These are phyloP conservation scores for Linnemannia zychae DNA, from an alignment of 192 early-diverging fungal species.

Conservation along the genomic window DNA sequence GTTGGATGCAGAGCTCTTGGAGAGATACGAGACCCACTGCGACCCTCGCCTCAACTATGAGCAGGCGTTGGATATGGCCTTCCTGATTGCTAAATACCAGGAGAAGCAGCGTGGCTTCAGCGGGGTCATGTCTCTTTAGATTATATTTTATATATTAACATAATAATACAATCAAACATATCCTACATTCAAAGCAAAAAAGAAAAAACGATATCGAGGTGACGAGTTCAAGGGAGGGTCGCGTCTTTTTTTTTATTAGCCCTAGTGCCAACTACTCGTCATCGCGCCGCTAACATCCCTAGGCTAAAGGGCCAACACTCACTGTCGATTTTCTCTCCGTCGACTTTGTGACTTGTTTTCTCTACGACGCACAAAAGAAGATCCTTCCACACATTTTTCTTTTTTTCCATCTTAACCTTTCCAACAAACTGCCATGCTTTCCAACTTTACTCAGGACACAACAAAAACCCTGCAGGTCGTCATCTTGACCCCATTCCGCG, in stretches of 20 bases:
- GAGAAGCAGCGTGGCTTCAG: conserved; percentile 64
- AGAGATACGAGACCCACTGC: conserved; percentile 97
- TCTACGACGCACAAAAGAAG: too few species aligned
- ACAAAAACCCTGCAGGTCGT: conserved; percentile 23
- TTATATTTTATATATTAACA: too few species aligned
- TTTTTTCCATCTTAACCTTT: not conserved
- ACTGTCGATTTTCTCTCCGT: not conserved
- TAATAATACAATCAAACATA: not conserved
- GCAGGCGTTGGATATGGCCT: conserved; percentile 96
- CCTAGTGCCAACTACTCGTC: too few species aligned
- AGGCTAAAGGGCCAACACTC: too few species aligned
- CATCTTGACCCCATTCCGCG: conserved; percentile 36
- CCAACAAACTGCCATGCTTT: not conserved
- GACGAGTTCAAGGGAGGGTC: too few species aligned
- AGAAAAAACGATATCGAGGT: too few species aligned
- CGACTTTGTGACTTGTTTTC: conserved; percentile 15
- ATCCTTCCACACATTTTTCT: not conserved
- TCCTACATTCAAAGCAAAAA: not conserved
- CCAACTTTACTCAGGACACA: conserved; percentile 1
- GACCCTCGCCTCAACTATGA: conserved; percentile 98
- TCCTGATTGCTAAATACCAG: conserved; percentile 94
- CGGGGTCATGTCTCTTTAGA: conserved; percentile 36
- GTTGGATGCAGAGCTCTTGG: conserved; percentile 80
- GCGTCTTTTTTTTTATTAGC: too few species aligned
- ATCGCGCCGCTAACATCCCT: too few species aligned